Conservation (phyloP, 768 basidiomycete genomes). For the Pleurotus eryngii region DNA sequence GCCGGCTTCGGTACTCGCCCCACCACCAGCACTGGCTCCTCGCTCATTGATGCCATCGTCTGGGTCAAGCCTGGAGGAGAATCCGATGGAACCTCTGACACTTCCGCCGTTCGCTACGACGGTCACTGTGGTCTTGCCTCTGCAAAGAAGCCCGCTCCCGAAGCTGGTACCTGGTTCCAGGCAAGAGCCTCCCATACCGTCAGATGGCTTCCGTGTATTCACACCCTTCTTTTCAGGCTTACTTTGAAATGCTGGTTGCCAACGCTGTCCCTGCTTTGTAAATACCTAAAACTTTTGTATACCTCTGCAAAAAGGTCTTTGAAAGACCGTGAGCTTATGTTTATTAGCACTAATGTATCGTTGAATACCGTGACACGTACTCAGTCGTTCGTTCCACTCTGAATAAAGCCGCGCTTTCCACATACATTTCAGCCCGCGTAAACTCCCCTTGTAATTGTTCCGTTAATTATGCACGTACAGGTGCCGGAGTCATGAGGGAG, state of each 20-base stretch:
- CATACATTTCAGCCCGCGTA: no score
- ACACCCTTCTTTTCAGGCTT: slow-evolving; percentile 27
- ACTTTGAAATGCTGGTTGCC: slow-evolving; percentile 51
- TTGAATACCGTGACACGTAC: no score
- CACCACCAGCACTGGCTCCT: slow-evolving; percentile 50
- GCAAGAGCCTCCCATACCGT: not conserved
- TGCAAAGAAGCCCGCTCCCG: slow-evolving; percentile 54
- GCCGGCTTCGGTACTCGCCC: slow-evolving; percentile 30
- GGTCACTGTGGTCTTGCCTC: slow-evolving; percentile 47
- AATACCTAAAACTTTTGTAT: slow-evolving; percentile 10
- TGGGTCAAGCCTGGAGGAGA: slow-evolving; percentile 72
- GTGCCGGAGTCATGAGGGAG: no score
- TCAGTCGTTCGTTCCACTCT: no score
- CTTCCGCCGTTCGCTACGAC: slow-evolving; percentile 52
- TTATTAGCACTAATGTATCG: no score
- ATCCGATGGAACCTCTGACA: slow-evolving; percentile 59
- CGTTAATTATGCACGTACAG: no score
- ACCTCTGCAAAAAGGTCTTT: slow-evolving; percentile 2
- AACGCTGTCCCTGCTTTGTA: slow-evolving; percentile 53
- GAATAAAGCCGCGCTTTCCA: no score
- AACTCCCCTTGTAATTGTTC: no score
- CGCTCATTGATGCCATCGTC: slow-evolving; percentile 56
- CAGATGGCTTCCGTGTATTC: not conserved
- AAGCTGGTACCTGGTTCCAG: slow-evolving; percentile 70
- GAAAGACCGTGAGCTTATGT: not conserved